Evolutionary conservation across 2,329 filamentous ascomycete species (phyloP), one percentile per base, ranked within the genome.

Genomic region (Colletotrichum tropicale): DNA sequence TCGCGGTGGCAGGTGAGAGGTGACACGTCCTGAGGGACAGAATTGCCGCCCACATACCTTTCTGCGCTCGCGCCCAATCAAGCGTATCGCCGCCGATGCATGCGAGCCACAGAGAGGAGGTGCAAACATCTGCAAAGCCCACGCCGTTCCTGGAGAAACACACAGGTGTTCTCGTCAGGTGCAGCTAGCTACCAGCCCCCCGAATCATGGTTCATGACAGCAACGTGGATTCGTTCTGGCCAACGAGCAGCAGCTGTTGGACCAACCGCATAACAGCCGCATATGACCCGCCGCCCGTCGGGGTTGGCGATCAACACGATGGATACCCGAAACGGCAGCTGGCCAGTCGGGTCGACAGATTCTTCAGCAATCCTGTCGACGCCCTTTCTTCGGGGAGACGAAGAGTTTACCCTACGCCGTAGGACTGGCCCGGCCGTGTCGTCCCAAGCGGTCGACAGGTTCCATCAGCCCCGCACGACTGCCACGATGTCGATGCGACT

Each of bases 181-280:
- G 72, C 69, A 32, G 48, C 68, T 15, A 62, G 34, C 68, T 6
- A 56, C 61, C 69, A 75, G 61, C 52, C 55, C 18, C 32, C 38
- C 69, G 68, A 74, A 64, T 34, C 67, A 74, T 70, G 67, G 62
- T 62, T 24, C 32, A 21, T 48, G 28, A 36, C n/a, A 48, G 71
- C 73, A 75, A 65, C 64, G 73, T 65, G 56, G 69, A 65, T 48
- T 64, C 32, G 30, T 30, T 73, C 38, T 64, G 56, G 43, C 69
- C 43, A 64, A 72, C 64, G 58, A 75, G 70, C 73, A 68, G 28
- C 48, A 34, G 28, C 16, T 34, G 56, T 73, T 48, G 52, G 61
- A 75, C 69, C 70, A 75, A 75, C 70, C 56, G 73, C 70, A 73
- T 75, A 64, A 64, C 56, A 75, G 73, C 70, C 48, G 73, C 73